Conservation (phyloP, 129 eudicot genomes). For the Flaveria bidentis region DNA sequence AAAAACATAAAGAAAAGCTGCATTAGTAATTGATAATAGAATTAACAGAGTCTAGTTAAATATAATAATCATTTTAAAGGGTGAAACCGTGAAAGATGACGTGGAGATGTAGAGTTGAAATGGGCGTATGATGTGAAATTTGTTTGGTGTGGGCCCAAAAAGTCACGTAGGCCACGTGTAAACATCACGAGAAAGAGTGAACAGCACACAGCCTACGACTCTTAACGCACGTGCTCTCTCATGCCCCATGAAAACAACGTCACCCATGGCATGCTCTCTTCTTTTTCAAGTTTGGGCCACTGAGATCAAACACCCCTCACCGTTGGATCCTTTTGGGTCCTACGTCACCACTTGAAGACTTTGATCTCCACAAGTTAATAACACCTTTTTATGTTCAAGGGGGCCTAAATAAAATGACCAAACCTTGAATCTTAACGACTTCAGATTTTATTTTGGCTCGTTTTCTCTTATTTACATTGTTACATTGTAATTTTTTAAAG, state of each 20-base stretch:
- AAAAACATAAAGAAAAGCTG: too few species aligned
- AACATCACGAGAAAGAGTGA: constrained; percentile 40
- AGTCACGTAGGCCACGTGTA: constrained; percentile 42
- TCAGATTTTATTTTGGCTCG: too few species aligned
- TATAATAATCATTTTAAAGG: too few species aligned
- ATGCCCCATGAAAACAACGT: constrained; percentile 30
- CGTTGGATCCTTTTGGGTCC: constrained; percentile 6
- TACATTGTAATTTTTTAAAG: too few species aligned
- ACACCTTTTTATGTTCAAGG: too few species aligned
- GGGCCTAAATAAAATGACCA: too few species aligned
- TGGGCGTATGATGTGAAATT: constrained; percentile 23
- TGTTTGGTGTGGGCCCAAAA: constrained; percentile 26
- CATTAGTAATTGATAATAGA: too few species aligned
- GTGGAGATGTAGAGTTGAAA: constrained; percentile 6
- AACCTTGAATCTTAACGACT: too few species aligned
- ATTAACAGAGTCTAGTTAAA: too few species aligned
- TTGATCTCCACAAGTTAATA: neutral
- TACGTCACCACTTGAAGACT: neutral
- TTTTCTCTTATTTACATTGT: too few species aligned
- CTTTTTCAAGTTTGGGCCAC: constrained; percentile 34
- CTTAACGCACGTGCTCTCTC: constrained; percentile 40
- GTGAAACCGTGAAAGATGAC: neutral
- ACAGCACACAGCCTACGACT: constrained; percentile 36
- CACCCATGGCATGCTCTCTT: constrained; percentile 25
- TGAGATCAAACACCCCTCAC: constrained; percentile 22